These are phyloP conservation scores for Climacium dendroides DNA, from an alignment of 225 moss, liverwort and hornwort species.

Conservation along the genomic window DNA sequence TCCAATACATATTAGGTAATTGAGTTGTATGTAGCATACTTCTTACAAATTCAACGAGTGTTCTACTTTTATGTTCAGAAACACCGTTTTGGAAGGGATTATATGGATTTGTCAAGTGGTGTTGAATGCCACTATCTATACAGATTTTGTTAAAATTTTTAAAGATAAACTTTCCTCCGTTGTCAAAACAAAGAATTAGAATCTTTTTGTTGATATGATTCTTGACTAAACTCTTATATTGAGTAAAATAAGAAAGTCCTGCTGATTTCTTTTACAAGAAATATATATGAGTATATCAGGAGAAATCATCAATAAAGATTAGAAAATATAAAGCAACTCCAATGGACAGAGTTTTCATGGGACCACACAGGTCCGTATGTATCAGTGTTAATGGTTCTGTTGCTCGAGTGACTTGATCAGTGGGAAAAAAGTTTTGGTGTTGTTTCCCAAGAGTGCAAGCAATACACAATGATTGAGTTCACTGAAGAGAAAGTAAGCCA, in stretches of 20 bases:
- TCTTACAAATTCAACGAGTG: no score
- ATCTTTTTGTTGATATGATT: neutral
- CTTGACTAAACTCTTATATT: neutral
- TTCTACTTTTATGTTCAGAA: no score
- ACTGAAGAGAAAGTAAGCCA: neutral
- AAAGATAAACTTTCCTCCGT: neutral
- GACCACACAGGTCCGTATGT: neutral
- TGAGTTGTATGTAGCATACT: no score
- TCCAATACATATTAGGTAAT: no score
- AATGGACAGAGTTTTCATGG: neutral
- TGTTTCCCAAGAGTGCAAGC: neutral
- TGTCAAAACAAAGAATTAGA: neutral
- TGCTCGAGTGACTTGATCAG: no score
- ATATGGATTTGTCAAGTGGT: no score
- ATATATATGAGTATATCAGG: neutral
- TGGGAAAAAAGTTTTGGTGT: no score
- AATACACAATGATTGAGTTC: neutral
- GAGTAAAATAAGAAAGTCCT: neutral
- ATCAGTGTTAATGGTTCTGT: neutral
- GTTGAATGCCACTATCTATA: no score
- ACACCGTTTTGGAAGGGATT: no score
- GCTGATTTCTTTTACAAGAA: neutral
- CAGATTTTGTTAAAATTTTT: no score
- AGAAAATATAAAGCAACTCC: neutral
- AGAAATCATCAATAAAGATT: neutral